Evolutionary conservation across 352 stramenopile species (phyloP), one percentile per base, ranked within the genome.

Genomic region (Pythium brachiatum): DNA sequence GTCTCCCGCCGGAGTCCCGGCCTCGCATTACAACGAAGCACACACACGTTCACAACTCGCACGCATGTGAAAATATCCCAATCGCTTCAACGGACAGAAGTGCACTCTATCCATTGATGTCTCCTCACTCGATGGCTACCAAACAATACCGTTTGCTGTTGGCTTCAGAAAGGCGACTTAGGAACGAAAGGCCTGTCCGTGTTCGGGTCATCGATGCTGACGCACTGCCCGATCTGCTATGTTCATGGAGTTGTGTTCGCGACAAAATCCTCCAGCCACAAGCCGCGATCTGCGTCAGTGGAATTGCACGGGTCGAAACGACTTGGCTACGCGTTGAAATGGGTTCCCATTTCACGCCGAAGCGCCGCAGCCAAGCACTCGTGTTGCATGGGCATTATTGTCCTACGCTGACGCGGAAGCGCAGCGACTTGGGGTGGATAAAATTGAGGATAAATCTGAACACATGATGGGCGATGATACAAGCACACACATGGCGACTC

Each of bases 61-160:
- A 44, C 36, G 36, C 36, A 44, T 21, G 36, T 44, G 36, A 8
- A 44, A 44, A 44, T 44, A 44, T 44, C 36, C 36, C n/a, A 44
- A 13, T 44, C 16, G 36, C 16, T 44, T 21, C 36, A 44, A 44
- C 36, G 36, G 36, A 20, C 36, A 44, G 15, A 21, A 21, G 36
- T 13, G 36, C 36, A 44, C 36, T 21, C 36, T 21, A 13, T 44
- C 36, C n/a, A n/a, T 44, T 7, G 36, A 21, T 21, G 41, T 48
- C 41, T 48, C 41, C 20, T 48, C 41, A 48, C 41, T 48, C n/a
- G 36, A 48, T 48, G 41, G 41, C 41, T 48, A 48, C 41, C n/a
- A 11, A 34, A 34, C 29, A 5, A 34, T 11, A 9, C 29, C 29
- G 9, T 34, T 48, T 25, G 41, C 18, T 4, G 41, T 48, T 48